Evolutionary conservation across 768 basidiomycete genomes (phyloP), one percentile per base, ranked within the genome.

Genomic region (Pisolithus tinctorius): DNA sequence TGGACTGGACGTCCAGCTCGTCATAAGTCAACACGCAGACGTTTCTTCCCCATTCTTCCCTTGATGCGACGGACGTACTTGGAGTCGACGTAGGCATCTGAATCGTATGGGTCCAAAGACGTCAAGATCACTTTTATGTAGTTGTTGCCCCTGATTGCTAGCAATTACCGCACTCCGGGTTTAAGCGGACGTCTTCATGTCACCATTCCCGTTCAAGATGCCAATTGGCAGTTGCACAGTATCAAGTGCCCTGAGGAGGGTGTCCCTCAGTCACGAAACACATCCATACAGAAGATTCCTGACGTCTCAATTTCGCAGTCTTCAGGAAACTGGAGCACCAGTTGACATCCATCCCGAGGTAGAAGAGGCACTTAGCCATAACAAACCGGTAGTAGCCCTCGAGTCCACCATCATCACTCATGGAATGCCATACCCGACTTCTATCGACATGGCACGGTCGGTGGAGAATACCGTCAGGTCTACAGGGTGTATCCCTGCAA

Each of bases 391-490:
- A 42, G 92, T 97, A 10, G 93, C 94, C 11, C 80, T 98, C 10
- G 95, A 98, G 66, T 90, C 88, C 2, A 85, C 95, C 1, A 80
- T 98, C 48, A 83, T 96, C 53, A 93, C 93, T 1, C 92, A 97
- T 73, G 95, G 93, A 17, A 82, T 95, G 71, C 90, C 92, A 0
- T 82, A 82, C 57, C 93, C 93, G 0, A 74, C 75, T 36, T 94
- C 92, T 61, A 64, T 86, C 6, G 73, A 83, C 26, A 83, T 87
- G 23, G 84, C 91, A 0, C 69, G 71, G 30, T 82, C 83, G 6
- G 74, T 95, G 17, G 91, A 93, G 66, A 63, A 61, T 6, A 84
- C 87, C 45, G 84, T 95, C 29, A 76, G 92, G 53, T 75, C 77
- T 2, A 79, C 80, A 30, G 86, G 88, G 4, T 81, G 84, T n/a